A percentile compares a stretch with the other conserved stretches of the same genome.
Evolutionary conservation across 345 rosid species (phyloP).

Genomic region (Aegle marmelos): DNA sequence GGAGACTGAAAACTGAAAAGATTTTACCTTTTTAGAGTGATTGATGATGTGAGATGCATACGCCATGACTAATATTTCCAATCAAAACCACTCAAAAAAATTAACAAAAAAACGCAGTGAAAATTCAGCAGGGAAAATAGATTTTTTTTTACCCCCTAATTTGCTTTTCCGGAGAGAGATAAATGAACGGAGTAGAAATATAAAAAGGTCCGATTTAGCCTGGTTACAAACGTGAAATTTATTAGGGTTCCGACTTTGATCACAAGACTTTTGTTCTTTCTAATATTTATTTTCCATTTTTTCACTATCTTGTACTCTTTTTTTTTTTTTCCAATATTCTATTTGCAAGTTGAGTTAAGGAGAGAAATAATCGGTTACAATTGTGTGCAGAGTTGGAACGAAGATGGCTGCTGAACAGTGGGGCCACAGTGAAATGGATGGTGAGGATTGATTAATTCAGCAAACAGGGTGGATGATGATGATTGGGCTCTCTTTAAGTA

Average conservation of each 20-base stretch:
- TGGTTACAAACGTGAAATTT: background rate
- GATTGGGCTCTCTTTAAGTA: too few species aligned
- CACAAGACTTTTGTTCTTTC: background rate
- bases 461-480: background rate
- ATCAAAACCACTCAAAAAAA: background rate
- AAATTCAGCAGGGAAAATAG: background rate
- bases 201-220: background rate
- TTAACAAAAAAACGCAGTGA: background rate
- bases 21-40: conserved; percentile 53
- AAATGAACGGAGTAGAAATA: background rate
- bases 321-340: background rate
- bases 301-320: background rate
- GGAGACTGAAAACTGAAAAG: background rate
- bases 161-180: background rate
- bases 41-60: conserved; percentile 57
- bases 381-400: background rate
- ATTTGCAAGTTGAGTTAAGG: background rate
- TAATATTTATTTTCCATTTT: background rate
- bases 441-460: background rate
- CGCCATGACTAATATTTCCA: conserved; percentile 37
- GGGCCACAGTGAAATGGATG: background rate
- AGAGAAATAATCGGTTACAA: background rate
- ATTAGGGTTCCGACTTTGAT: background rate
- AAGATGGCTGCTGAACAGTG: background rate
- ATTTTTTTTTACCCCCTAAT: background rate